Conservation (phyloP, 129 eudicot species). For the Tanacetum coccineum region DNA sequence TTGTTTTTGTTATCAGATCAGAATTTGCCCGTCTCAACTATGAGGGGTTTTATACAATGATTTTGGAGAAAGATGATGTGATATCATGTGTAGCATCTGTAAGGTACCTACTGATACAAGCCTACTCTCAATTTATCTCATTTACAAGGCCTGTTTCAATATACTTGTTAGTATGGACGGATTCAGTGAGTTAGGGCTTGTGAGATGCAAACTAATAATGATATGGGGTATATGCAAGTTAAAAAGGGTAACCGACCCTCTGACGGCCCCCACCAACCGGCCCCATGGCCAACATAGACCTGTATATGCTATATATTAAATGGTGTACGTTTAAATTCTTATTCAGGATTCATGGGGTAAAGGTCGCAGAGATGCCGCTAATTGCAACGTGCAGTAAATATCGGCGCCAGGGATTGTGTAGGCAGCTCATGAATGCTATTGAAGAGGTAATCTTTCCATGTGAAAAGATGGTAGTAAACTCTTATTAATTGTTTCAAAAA, state of each 20-base stretch:
- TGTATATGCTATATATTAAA: constrained; percentile 15
- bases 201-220: too few species aligned
- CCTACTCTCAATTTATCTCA: constrained; percentile 1
- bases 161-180: neutral
- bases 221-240: too few species aligned
- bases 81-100: constrained; percentile 73
- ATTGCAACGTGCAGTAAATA: constrained; percentile 88
- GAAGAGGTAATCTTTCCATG: constrained; percentile 58
- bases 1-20: constrained; percentile 53
- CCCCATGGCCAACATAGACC: constrained; percentile 1
- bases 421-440: constrained; percentile 68
- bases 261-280: too few species aligned
- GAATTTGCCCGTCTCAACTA: constrained; percentile 80
- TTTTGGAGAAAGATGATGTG: constrained; percentile 91
- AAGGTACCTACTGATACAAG: constrained; percentile 46
- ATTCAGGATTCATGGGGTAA: constrained; percentile 79
- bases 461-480: constrained; percentile 3
- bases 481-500: neutral
- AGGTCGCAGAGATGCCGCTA: constrained; percentile 96
- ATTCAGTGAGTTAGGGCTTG: too few species aligned
- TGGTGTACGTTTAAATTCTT: constrained; percentile 11
- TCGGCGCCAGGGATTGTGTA: constrained; percentile 95
- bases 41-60: constrained; percentile 72
- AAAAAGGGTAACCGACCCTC: too few species aligned
- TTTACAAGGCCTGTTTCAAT: constrained; percentile 4